Conservation (phyloP, 2,329 filamentous ascomycete species). For the Verticillium dahliae region DNA sequence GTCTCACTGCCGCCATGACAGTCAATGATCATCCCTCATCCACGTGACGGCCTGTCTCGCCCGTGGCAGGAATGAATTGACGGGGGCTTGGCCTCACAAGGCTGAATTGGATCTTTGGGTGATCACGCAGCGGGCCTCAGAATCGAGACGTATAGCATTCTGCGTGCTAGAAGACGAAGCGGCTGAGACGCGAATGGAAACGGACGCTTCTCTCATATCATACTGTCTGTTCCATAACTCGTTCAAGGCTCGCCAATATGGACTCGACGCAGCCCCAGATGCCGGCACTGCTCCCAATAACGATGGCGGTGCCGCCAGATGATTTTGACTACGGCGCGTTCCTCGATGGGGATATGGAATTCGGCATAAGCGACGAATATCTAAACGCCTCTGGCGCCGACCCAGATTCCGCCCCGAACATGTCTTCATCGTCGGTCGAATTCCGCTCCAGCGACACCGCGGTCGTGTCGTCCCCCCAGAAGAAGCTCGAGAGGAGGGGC, state of each 20-base stretch:
- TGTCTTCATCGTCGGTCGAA: not conserved
- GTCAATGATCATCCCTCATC: not conserved
- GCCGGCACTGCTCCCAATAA: slow-evolving; percentile 18
- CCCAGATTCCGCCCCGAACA: slow-evolving; percentile 9
- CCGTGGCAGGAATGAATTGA: not conserved
- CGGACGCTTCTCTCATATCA: not conserved
- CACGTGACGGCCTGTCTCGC: slow-evolving; percentile 1
- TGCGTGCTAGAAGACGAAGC: not conserved
- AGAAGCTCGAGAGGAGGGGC: slow-evolving; percentile 47
- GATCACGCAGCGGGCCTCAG: not conserved
- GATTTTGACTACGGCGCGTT: slow-evolving; percentile 33
- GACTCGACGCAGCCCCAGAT: slow-evolving; percentile 1
- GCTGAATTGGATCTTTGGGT: not conserved
- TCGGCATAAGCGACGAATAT: slow-evolving; percentile 16
- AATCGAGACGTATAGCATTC: not conserved
- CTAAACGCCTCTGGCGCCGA: slow-evolving; percentile 19
- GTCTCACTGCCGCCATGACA: slow-evolving; percentile 1
- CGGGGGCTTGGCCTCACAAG: not conserved
- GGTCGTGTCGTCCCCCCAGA: slow-evolving; percentile 10
- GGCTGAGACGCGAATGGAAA: not conserved
- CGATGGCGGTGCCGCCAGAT: slow-evolving; percentile 14
- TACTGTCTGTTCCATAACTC: not conserved
- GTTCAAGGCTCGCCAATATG: not conserved
- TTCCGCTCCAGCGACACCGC: slow-evolving; percentile 5
- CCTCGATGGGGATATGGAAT: slow-evolving; percentile 19